Evolutionary conservation across 208 protist genomes (phyloP).

Genomic region (Trypanosoma caninum): DNA sequence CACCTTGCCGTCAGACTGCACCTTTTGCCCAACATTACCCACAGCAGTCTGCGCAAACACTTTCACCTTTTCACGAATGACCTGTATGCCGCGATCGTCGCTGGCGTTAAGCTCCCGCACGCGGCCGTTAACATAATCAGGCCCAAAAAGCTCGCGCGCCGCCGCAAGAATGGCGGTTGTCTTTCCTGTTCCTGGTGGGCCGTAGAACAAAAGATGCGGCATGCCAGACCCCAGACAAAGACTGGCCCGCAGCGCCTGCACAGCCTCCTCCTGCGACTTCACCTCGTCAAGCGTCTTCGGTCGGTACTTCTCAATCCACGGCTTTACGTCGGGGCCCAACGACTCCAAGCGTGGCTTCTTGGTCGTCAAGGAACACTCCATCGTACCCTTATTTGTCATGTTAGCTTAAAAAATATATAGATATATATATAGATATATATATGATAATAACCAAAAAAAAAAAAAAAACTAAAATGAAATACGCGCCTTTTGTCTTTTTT

Average conservation of each 20-base stretch:
- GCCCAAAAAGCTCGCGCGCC: constrained; percentile 97
- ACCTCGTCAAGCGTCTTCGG: constrained; percentile 94
- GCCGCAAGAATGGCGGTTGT: constrained; percentile 98
- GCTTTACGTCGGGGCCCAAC: constrained; percentile 26
- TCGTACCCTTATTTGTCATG: constrained; percentile 3
- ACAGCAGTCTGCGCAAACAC: constrained; percentile 94
- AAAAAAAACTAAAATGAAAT: background rate
- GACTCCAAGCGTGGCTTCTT: constrained; percentile 33
- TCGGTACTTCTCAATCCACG: constrained; percentile 94
- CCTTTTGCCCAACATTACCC: constrained; percentile 46
- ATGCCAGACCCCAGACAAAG: constrained; percentile 89
- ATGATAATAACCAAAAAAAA: background rate
- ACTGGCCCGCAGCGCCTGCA: constrained; percentile 89
- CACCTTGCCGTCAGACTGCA: constrained; percentile 78
- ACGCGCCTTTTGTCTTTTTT: background rate
- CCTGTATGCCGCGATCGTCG: constrained; percentile 98
- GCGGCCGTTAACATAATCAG: constrained; percentile 76
- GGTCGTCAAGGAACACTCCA: constrained; percentile 19
- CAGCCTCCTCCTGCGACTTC: constrained; percentile 95
- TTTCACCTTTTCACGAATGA: constrained; percentile 99
- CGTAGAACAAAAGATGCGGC: constrained; percentile 99
- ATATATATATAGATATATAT: constrained; percentile 17
- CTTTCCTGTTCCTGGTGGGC: constrained; percentile 98
- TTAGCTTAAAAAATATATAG: background rate
- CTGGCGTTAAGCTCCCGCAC: constrained; percentile 99